phyloP scores from a whole-genome alignment of 805 yeast genomes.

The Lipomyces kockii region DNA sequence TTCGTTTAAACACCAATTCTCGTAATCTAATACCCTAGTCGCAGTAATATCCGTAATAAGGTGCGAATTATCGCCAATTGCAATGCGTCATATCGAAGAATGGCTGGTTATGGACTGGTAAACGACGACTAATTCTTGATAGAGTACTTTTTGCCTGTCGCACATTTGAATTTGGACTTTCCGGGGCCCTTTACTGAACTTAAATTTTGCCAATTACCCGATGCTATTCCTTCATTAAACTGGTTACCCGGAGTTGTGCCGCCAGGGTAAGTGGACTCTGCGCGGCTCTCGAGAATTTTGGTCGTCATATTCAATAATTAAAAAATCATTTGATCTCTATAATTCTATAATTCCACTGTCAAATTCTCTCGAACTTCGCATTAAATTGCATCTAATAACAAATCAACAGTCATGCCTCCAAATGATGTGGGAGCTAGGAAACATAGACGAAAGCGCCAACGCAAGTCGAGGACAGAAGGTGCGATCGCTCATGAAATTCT shows the following conservation, averaged over 20 bases:
- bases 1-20: not conserved
- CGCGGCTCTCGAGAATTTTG: too few relatives aligned
- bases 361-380: not conserved
- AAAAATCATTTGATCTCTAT: too few relatives aligned
- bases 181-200: too few relatives aligned
- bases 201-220: too few relatives aligned
- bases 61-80: not conserved
- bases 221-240: too few relatives aligned
- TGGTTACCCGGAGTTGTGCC: too few relatives aligned
- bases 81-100: not conserved
- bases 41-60: not conserved
- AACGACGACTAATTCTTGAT: not conserved
- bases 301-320: not conserved
- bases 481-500: not conserved
- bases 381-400: not conserved
- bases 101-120: not conserved
- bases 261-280: too few relatives aligned
- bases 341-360: not conserved
- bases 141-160: too few relatives aligned
- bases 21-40: not conserved
- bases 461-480: slow-evolving; percentile 36
- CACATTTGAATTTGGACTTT: too few relatives aligned
- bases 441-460: slow-evolving; percentile 28
- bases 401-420: slow-evolving; percentile 1
- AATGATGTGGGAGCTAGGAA: slow-evolving; percentile 1